Percentiles rank a stretch among this genome's conserved stretches.
Conservation (phyloP, 2,329 filamentous ascomycete species). For the Sclerotinia sclerotiorum region DNA sequence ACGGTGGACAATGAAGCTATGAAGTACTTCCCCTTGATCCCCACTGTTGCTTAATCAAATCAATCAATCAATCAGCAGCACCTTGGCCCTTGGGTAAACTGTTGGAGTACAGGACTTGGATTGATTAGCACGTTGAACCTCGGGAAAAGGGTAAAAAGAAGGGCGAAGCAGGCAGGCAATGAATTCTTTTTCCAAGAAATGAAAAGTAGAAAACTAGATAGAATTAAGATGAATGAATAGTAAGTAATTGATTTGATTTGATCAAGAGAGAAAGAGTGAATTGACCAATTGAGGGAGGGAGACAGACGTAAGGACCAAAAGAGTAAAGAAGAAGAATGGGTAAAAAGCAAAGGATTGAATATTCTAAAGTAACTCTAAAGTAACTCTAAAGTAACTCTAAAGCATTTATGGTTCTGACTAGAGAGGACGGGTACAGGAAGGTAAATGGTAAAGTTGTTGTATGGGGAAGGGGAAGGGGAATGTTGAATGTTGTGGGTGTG, state of each 20-base stretch:
- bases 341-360: too few relatives aligned
- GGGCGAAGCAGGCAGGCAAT: not conserved
- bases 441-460: not conserved
- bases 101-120: not conserved
- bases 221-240: too few relatives aligned
- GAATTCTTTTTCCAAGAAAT: not conserved
- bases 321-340: too few relatives aligned
- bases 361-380: too few relatives aligned
- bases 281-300: too few relatives aligned
- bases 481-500: not conserved
- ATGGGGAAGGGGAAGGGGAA: not conserved
- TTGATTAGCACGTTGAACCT: not conserved
- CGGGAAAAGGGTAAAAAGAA: not conserved
- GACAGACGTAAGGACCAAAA: too few relatives aligned
- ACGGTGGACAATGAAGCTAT: conserved; percentile 12
- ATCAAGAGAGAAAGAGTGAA: not conserved
- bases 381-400: too few relatives aligned
- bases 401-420: not conserved
- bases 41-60: conserved; percentile 12
- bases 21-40: conserved; percentile 17
- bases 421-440: not conserved
- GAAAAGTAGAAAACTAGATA: too few relatives aligned
- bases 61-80: conserved; percentile 5
- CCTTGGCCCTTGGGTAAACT: not conserved
- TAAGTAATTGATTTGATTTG: too few relatives aligned